phyloP scores from a whole-genome alignment of 345 rosid genomes.

The Arabis alpina region DNA sequence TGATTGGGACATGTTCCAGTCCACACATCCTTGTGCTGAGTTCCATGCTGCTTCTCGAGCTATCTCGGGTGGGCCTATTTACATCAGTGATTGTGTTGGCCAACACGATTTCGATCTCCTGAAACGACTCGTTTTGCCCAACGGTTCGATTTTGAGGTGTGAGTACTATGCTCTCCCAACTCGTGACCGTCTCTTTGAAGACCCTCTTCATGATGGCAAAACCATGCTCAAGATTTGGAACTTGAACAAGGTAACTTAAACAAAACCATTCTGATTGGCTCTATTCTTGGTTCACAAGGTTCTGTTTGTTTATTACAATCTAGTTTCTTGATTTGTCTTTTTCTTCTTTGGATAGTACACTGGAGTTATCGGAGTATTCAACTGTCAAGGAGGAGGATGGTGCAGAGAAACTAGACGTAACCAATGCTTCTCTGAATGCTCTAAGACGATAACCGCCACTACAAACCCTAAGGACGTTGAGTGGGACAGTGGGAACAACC shows the following conservation, averaged over 20 bases:
- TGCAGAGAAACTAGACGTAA: constrained; percentile 76
- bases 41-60: constrained; percentile 98
- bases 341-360: constrained; percentile 52
- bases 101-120: constrained; percentile 77
- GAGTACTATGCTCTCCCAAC: constrained; percentile 92
- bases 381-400: constrained; percentile 99
- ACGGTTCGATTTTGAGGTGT: constrained; percentile 85
- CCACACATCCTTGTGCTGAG: constrained; percentile 93
- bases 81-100: constrained; percentile 81
- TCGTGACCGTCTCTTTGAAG: constrained; percentile 79
- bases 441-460: constrained; percentile 55
- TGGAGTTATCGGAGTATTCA: constrained; percentile 86
- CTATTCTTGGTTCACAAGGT: background rate
- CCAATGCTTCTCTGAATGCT: constrained; percentile 68
- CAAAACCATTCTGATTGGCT: no score
- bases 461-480: constrained; percentile 69
- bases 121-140: constrained; percentile 69
- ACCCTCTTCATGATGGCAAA: constrained; percentile 97
- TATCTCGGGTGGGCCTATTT: constrained; percentile 92
- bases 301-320: constrained; percentile 9
- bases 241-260: constrained; percentile 71
- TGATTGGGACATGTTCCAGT: constrained; percentile 99
- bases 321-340: constrained; percentile 10
- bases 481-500: constrained; percentile 80
- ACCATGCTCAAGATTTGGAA: constrained; percentile 99